These are phyloP conservation scores for Epichloe festucae DNA, from an alignment of 2,329 filamentous ascomycete species.

Conservation along the genomic window DNA sequence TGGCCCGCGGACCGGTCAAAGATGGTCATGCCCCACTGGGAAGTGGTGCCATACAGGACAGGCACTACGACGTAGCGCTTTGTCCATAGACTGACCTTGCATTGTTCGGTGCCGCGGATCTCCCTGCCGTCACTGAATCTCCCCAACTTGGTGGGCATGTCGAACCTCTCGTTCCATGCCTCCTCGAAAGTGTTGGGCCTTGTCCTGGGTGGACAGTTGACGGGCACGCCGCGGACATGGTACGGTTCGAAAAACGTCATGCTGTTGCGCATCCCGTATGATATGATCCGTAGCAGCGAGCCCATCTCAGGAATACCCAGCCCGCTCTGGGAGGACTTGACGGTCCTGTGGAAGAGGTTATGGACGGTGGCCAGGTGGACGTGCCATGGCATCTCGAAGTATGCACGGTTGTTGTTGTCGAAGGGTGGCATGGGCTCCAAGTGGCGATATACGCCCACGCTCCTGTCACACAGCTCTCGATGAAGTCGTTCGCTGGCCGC, in stretches of 20 bases:
- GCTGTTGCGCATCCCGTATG: slow-evolving; percentile 11
- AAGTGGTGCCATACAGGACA: slow-evolving; percentile 2
- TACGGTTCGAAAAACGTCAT: slow-evolving; percentile 7
- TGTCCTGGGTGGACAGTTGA: not conserved
- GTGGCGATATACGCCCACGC: slow-evolving; percentile 1
- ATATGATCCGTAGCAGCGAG: slow-evolving; percentile 7
- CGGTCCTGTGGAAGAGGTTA: slow-evolving; percentile 5
- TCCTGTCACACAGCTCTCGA: not conserved
- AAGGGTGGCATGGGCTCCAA: slow-evolving; percentile 10
- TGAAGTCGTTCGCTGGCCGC: not conserved
- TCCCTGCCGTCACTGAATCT: slow-evolving; percentile 1
- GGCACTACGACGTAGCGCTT: slow-evolving; percentile 9
- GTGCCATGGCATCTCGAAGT: slow-evolving; percentile 5
- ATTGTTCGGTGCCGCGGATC: not conserved
- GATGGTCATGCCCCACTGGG: slow-evolving; percentile 12
- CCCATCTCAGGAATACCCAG: slow-evolving; percentile 3
- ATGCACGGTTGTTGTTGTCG: not conserved
- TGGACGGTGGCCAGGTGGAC: slow-evolving; percentile 8
- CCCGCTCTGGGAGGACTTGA: not conserved
- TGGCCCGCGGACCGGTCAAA: slow-evolving; percentile 10
- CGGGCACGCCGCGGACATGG: not conserved
- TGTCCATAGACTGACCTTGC: slow-evolving; percentile 1
- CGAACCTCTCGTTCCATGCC: slow-evolving; percentile 2
- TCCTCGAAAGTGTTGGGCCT: not conserved
- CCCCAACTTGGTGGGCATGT: slow-evolving; percentile 3